Conservation (phyloP, 2,329 filamentous ascomycete species). For the Cladosporium cucumerinum region DNA sequence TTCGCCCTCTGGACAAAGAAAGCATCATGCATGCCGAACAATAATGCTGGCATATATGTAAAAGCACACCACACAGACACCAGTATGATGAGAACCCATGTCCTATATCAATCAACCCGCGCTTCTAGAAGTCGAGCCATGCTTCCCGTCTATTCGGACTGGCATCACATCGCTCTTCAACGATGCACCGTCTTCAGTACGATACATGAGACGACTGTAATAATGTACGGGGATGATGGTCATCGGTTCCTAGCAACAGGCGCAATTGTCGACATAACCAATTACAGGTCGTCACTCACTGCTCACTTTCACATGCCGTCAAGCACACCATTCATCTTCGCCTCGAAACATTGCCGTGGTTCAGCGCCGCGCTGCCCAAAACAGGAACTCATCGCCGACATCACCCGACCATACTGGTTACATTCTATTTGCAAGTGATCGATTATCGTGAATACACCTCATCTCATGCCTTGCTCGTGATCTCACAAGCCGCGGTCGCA, state of each 20-base stretch:
- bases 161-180: neutral
- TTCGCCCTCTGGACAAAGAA: neutral
- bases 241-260: neutral
- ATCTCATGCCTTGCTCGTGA: neutral
- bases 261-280: neutral
- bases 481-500: conserved; percentile 1
- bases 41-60: neutral
- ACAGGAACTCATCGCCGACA: conserved; percentile 1
- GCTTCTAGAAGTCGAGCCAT: neutral
- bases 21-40: neutral
- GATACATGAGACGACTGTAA: neutral
- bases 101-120: too few relatives aligned
- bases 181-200: neutral
- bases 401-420: neutral
- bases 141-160: neutral
- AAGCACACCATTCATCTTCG: neutral
- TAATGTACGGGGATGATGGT: neutral
- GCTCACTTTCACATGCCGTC: neutral
- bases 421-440: neutral
- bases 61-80: neutral
- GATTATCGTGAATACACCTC: conserved; percentile 3
- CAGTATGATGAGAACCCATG: neutral
- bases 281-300: neutral
- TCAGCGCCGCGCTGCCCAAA: neutral
- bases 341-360: neutral